A percentile compares a stretch with the other conserved stretches of the same genome.
Conservation (phyloP, 2,329 filamentous ascomycete genomes). For the Sordariomycetes sp. region DNA sequence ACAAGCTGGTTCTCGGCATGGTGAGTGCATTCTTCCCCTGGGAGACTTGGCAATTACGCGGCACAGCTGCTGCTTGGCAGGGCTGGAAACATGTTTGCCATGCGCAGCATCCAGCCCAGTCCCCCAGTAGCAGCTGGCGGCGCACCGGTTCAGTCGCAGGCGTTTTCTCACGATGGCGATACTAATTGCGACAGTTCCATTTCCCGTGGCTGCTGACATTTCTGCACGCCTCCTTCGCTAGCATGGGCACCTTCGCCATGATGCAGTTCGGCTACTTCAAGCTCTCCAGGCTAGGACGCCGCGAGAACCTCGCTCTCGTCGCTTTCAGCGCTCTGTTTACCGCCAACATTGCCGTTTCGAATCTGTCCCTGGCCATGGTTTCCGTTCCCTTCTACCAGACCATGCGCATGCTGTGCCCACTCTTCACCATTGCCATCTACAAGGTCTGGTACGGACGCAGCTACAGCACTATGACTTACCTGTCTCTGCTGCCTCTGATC, state of each 20-base stretch:
- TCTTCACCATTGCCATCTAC: conserved; percentile 55
- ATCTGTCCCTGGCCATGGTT: conserved; percentile 51
- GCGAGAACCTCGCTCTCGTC: conserved; percentile 45
- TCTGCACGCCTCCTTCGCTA: conserved; percentile 47
- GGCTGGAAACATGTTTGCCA: too few relatives aligned
- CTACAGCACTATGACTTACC: conserved; percentile 47
- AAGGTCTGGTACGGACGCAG: conserved; percentile 43
- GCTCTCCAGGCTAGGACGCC: conserved; percentile 38
- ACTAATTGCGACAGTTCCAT: conserved; percentile 42
- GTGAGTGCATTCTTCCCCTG: conserved; percentile 24
- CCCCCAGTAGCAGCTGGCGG: too few relatives aligned
- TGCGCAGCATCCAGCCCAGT: too few relatives aligned
- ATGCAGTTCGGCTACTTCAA: conserved; percentile 42
- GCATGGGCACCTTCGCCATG: conserved; percentile 44
- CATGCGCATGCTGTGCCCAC: conserved; percentile 50
- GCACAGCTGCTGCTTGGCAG: too few relatives aligned
- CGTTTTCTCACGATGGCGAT: too few relatives aligned
- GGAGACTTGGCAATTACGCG: too few relatives aligned
- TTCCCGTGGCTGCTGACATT: conserved; percentile 54
- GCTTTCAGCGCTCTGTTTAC: conserved; percentile 54
- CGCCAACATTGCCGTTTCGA: conserved; percentile 55
- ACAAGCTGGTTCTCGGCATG: conserved; percentile 46
- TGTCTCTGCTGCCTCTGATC: conserved; percentile 52
- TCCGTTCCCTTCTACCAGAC: conserved; percentile 60
- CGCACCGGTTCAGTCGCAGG: too few relatives aligned